A percentile compares a stretch with the other conserved stretches of the same genome.
Evolutionary conservation across 306 rosid genomes (phyloP).

Genomic region (Vachellia collinsii): DNA sequence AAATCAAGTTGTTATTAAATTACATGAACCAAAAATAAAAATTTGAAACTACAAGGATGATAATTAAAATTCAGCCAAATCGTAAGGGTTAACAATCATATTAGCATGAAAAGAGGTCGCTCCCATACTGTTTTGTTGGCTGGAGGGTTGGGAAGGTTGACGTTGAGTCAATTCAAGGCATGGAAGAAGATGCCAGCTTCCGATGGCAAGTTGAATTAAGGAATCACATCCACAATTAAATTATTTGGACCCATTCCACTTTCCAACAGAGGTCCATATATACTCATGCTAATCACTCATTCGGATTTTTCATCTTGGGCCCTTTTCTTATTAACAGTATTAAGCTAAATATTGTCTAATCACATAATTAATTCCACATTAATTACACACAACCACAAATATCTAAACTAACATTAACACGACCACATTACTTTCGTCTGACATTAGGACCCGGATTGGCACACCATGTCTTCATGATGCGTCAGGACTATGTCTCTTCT

Average conservation of each 20-base stretch:
- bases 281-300: neutral
- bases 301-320: neutral
- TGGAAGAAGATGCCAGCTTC: neutral
- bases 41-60: no score
- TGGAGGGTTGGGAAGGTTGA: neutral
- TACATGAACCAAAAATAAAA: no score
- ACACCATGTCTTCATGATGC: neutral
- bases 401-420: neutral
- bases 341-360: neutral
- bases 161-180: neutral
- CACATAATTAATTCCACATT: neutral
- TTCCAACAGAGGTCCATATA: neutral
- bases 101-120: neutral
- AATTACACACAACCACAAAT: neutral
- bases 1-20: no score
- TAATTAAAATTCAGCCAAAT: no score
- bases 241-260: neutral
- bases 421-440: neutral
- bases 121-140: neutral
- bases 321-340: neutral
- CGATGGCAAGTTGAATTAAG: neutral
- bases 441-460: neutral
- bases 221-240: neutral
- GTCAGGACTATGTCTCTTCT: neutral
- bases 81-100: neutral